These are phyloP conservation scores for Xerocomellus chrysenteron DNA, from an alignment of 768 basidiomycete species.

Conservation along the genomic window DNA sequence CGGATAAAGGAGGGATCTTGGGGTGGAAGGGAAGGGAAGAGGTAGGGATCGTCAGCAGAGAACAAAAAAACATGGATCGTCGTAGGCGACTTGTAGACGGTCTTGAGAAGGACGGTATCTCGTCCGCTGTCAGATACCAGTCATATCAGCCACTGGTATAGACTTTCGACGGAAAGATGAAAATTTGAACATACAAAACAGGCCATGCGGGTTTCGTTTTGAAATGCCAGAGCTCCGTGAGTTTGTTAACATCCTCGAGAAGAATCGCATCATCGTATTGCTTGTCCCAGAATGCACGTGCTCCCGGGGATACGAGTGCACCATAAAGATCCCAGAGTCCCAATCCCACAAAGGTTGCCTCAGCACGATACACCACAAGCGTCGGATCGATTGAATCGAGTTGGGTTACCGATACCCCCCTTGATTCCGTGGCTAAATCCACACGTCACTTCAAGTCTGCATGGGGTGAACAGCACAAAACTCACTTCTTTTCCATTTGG, in stretches of 20 bases:
- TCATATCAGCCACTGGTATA: neutral
- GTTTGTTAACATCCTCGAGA: conserved; percentile 85
- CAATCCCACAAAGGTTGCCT: conserved; percentile 96
- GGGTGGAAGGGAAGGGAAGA: conserved; percentile 74
- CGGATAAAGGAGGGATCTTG: conserved; percentile 79
- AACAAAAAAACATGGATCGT: conserved; percentile 95
- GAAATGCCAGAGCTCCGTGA: conserved; percentile 92
- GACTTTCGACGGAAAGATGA: conserved; percentile 5
- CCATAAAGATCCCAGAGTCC: conserved; percentile 94
- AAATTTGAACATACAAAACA: conserved; percentile 64
- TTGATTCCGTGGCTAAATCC: conserved; percentile 68
- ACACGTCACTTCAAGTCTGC: conserved; percentile 2
- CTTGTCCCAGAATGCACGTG: conserved; percentile 84
- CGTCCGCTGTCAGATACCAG: conserved; percentile 63
- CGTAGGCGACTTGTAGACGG: conserved; percentile 94
- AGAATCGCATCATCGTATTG: conserved; percentile 82
- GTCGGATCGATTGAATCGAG: conserved; percentile 97
- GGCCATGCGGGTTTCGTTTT: conserved; percentile 94
- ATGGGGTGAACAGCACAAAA: conserved; percentile 8
- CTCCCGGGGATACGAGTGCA: conserved; percentile 83
- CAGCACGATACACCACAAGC: conserved; percentile 91
- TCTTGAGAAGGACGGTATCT: conserved; percentile 88
- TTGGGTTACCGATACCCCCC: conserved; percentile 92
- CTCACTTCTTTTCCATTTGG: conserved; percentile 92
- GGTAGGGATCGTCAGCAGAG: conserved; percentile 84